phyloP scores from a whole-genome alignment of 805 yeast genomes.

The Nakazawaea molendinolei region DNA sequence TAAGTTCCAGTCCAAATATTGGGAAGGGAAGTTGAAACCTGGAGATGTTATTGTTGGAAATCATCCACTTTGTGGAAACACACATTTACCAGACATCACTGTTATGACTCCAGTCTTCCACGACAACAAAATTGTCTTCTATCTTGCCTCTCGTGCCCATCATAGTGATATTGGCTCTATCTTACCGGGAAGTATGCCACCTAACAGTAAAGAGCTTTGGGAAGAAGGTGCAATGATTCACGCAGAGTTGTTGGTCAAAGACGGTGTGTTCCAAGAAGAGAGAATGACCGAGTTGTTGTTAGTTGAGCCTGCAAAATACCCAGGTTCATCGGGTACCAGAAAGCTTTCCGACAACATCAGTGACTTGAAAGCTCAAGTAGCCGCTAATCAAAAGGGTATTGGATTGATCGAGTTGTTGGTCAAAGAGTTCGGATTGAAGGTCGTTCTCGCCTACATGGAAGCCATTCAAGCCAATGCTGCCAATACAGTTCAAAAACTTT shows the following conservation, averaged over 20 bases:
- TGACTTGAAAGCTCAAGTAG: slow-evolving; percentile 78
- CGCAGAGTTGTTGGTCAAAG: slow-evolving; percentile 65
- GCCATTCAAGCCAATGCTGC: slow-evolving; percentile 82
- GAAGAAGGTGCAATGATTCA: slow-evolving; percentile 90
- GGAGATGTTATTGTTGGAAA: slow-evolving; percentile 78
- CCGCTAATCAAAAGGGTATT: slow-evolving; percentile 86
- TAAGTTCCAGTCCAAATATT: slow-evolving; percentile 52
- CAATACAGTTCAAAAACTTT: slow-evolving; percentile 52
- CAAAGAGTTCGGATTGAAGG: slow-evolving; percentile 51
- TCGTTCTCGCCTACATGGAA: slow-evolving; percentile 66
- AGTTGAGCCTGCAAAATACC: slow-evolving; percentile 69
- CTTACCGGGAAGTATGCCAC: slow-evolving; percentile 93
- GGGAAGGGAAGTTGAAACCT: slow-evolving; percentile 57
- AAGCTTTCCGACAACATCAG: slow-evolving; percentile 77
- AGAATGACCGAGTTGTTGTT: slow-evolving; percentile 55
- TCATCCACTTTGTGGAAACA: slow-evolving; percentile 82
- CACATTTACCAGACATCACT: slow-evolving; percentile 86
- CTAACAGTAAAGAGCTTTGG: slow-evolving; percentile 74
- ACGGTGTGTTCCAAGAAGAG: slow-evolving; percentile 72
- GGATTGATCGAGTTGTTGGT: slow-evolving; percentile 53
- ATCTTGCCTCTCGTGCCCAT: slow-evolving; percentile 92
- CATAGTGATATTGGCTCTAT: slow-evolving; percentile 95
- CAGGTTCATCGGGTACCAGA: slow-evolving; percentile 89
- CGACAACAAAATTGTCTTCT: slow-evolving; percentile 59
- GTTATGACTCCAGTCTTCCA: slow-evolving; percentile 86